Conservation (phyloP, 768 basidiomycete species). For the Tulasnella sp. region DNA sequence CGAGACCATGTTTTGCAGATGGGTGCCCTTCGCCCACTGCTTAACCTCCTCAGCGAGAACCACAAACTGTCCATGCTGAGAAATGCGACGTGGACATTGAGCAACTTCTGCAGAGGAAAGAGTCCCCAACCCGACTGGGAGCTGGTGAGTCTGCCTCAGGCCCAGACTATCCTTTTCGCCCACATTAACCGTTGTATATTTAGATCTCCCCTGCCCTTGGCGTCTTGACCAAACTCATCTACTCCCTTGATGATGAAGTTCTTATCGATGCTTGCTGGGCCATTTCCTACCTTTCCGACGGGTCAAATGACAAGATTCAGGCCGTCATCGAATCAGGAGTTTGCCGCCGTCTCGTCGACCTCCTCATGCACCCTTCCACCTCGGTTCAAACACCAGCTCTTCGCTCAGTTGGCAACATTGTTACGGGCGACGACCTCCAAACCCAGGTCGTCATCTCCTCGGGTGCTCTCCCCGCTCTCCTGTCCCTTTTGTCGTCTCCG, state of each 20-base stretch:
- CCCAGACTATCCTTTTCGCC: not conserved
- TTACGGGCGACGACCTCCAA: slow-evolving; percentile 97
- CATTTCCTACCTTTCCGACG: slow-evolving; percentile 97
- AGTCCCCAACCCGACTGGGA: slow-evolving; percentile 98
- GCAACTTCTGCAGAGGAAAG: slow-evolving; percentile 99
- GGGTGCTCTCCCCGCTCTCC: slow-evolving; percentile 89
- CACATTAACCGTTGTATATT: not conserved
- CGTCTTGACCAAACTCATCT: slow-evolving; percentile 96
- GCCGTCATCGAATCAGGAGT: slow-evolving; percentile 98
- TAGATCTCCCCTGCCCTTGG: slow-evolving; percentile 95
- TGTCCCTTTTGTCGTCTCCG: slow-evolving; percentile 86
- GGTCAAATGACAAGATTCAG: slow-evolving; percentile 98
- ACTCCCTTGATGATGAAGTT: slow-evolving; percentile 97
- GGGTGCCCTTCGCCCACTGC: slow-evolving; percentile 86
- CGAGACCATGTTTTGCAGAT: slow-evolving; percentile 92
- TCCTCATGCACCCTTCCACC: slow-evolving; percentile 76
- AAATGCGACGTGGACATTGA: slow-evolving; percentile 98
- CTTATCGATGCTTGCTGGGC: slow-evolving; percentile 99
- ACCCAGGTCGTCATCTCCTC: slow-evolving; percentile 99
- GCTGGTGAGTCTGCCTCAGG: slow-evolving; percentile 48
- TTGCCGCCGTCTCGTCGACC: slow-evolving; percentile 92
- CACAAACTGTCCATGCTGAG: slow-evolving; percentile 98
- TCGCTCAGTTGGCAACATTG: slow-evolving; percentile 97
- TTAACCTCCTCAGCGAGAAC: slow-evolving; percentile 85
- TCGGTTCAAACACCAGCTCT: slow-evolving; percentile 98